phyloP scores from a whole-genome alignment of 495 filamentous ascomycete genomes.

The Hypoxylon crocopeplum region DNA sequence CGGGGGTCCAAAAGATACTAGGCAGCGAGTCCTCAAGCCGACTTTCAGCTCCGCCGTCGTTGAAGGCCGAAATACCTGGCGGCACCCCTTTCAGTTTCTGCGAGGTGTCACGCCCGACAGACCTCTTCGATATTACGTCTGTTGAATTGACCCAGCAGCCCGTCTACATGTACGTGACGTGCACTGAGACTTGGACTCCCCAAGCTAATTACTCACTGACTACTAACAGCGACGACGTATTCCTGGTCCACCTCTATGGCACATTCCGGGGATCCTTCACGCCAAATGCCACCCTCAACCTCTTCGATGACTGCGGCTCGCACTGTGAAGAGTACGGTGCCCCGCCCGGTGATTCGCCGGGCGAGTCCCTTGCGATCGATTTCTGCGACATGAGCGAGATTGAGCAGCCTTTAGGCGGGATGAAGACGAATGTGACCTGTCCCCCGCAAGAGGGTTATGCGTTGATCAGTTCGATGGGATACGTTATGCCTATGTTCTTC shows the following conservation, averaged over 20 bases:
- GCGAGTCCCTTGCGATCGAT: neutral
- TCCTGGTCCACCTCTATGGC: conserved; percentile 1
- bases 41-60: neutral
- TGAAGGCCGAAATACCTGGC: neutral
- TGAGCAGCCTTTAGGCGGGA: conserved; percentile 5
- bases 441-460: conserved; percentile 7
- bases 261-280: neutral
- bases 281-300: conserved; percentile 7
- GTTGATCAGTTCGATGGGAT: conserved; percentile 2
- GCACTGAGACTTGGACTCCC: neutral
- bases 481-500: conserved; percentile 9
- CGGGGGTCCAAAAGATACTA: neutral
- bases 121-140: conserved; percentile 9
- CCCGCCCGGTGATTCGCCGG: neutral
- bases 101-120: conserved; percentile 8
- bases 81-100: conserved; percentile 11
- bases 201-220: neutral
- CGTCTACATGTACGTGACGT: conserved; percentile 5
- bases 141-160: conserved; percentile 12
- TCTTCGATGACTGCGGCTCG: conserved; percentile 5
- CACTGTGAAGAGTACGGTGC: conserved; percentile 11
- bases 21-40: neutral
- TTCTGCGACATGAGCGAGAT: conserved; percentile 11
- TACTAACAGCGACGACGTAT: conserved; percentile 2
- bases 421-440: conserved; percentile 5